These are phyloP conservation scores for Rhodomyrtus tomentosa DNA, from an alignment of 345 rosid species.

Conservation along the genomic window DNA sequence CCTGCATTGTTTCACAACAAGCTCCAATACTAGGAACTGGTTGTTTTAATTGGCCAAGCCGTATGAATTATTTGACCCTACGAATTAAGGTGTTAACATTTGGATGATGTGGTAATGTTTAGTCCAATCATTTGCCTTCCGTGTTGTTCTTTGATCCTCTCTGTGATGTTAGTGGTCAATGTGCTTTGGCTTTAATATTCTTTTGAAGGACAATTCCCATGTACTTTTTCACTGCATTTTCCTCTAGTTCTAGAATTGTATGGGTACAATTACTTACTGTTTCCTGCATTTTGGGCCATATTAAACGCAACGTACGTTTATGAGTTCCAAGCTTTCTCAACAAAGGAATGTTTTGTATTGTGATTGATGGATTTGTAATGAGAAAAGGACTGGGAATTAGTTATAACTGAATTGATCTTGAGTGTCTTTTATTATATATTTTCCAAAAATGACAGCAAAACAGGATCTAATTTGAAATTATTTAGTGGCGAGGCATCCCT, in stretches of 20 bases:
- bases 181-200: not conserved
- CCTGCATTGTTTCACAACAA: not conserved
- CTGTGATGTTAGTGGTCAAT: not conserved
- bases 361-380: not conserved
- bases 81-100: not conserved
- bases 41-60: not conserved
- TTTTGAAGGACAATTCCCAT: not conserved
- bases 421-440: not conserved
- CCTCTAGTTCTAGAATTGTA: not conserved
- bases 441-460: not conserved
- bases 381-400: not conserved
- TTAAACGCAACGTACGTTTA: not conserved
- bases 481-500: not conserved
- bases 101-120: not conserved
- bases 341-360: not conserved
- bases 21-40: not conserved
- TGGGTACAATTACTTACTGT: not conserved
- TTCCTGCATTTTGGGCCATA: not conserved
- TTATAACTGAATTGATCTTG: not conserved
- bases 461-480: not conserved
- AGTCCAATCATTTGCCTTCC: not conserved
- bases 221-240: not conserved
- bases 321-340: not conserved
- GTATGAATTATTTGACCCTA: not conserved
- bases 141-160: not conserved